Evolutionary conservation across 2,329 filamentous ascomycete genomes (phyloP), one percentile per base, ranked within the genome.

Genomic region (Ophiostoma perfectum): DNA sequence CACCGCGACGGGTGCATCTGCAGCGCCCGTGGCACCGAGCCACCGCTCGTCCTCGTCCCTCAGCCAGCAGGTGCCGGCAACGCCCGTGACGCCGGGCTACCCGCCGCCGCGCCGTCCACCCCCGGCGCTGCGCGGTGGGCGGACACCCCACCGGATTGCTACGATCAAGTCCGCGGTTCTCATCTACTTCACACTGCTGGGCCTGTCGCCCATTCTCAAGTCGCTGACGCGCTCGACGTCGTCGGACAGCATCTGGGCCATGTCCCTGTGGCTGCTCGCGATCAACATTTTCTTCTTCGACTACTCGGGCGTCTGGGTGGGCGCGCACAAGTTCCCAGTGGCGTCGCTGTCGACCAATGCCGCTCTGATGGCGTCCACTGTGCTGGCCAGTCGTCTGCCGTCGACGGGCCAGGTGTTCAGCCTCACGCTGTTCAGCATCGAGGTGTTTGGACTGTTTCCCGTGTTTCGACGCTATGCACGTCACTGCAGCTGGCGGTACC

Each of bases 201-300:
- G 94, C 11, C 84, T 99, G 4, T 96, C 92, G 58, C 95, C 95
- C 0, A 98, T 99, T 72, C 87, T 99, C 71, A 97, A 97, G 78
- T 97, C 93, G 1, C 85, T 99, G n/a, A 99, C 95, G 0, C 86
- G 86, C 66, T 97, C 93, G 5, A 98, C 94, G 4, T 94, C 92
- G 7, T 90, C 87, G 68, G 95, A 99, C 82, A 95, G 90, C 60
- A 99, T 99, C 76, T 99, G 95, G 95, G 92, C 95, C 69, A 90
- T 99, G 82, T 95, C 92, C 66, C 93, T 92, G 75, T 95, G 93
- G 88, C 84, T 99, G 62, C 86, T 99, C 71, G 86, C 91, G 74
- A 94, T 97, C 79, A 99, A 99, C 78, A 92, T 98, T 71, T 96
- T 97, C 79, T 97, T 96, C 77, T 98, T 97, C 76, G 95, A 99